Evolutionary conservation across 1,139 yeast species (phyloP).

Genomic region (Taphrina pruni): DNA sequence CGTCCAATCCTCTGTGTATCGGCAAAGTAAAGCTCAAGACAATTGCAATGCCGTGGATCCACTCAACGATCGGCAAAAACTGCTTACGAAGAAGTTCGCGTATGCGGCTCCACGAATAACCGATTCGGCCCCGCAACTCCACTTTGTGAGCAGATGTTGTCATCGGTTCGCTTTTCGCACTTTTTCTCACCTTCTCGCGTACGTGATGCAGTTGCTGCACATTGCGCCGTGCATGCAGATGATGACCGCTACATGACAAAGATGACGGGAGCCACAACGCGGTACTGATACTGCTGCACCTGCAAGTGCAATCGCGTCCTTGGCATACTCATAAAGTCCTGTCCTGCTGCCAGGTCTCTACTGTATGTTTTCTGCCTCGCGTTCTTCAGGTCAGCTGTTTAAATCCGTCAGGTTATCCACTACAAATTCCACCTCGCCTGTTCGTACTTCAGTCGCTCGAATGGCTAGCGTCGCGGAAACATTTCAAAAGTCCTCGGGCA

Average conservation of each 20-base stretch:
- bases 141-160: background rate
- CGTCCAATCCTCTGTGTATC: too few relatives aligned
- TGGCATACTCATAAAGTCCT: too few relatives aligned
- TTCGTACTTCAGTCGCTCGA: constrained; percentile 2
- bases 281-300: too few relatives aligned
- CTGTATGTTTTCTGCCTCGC: background rate
- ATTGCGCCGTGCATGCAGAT: too few relatives aligned
- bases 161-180: background rate
- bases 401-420: background rate
- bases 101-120: too few relatives aligned
- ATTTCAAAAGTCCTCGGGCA: constrained; percentile 31
- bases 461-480: constrained; percentile 13
- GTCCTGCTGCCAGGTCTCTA: too few relatives aligned
- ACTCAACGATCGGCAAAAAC: background rate
- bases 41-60: too few relatives aligned
- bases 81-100: background rate
- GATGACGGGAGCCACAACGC: background rate
- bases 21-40: too few relatives aligned
- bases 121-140: background rate
- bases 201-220: background rate
- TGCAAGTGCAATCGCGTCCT: too few relatives aligned
- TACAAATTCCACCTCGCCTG: background rate
- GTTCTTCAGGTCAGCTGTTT: background rate
- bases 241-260: constrained; percentile 8
- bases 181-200: background rate